Percentiles rank a stretch among this genome's conserved stretches.
Conservation (phyloP, 1,284 basidiomycete species). For the Earliella scabrosa region DNA sequence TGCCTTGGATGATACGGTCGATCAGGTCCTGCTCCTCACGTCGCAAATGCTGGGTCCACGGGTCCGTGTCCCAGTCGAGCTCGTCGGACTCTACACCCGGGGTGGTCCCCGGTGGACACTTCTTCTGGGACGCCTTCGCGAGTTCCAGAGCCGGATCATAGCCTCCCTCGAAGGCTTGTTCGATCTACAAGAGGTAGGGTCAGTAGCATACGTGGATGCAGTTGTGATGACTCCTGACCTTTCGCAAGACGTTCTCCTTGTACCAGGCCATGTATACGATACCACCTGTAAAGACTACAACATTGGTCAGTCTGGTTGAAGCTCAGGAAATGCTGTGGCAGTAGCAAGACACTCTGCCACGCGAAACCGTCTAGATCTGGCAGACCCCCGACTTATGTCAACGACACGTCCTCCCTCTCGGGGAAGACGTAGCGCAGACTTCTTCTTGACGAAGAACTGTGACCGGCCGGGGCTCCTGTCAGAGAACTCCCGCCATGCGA, state of each 20-base stretch:
- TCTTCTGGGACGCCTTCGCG: constrained; percentile 47
- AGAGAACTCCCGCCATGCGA: too few relatives aligned
- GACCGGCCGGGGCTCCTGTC: too few relatives aligned
- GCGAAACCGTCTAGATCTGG: too few relatives aligned
- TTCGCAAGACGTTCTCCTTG: constrained; percentile 78
- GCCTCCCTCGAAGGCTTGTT: constrained; percentile 64
- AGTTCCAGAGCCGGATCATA: constrained; percentile 84
- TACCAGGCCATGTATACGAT: constrained; percentile 78
- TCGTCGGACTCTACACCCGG: constrained; percentile 31
- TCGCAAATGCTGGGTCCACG: constrained; percentile 64
- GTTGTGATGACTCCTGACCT: constrained; percentile 47
- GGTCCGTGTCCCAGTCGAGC: constrained; percentile 42
- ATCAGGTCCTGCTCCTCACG: constrained; percentile 78
- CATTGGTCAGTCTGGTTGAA: too few relatives aligned
- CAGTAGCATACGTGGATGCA: neutral
- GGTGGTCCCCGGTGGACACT: constrained; percentile 24
- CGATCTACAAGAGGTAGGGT: constrained; percentile 47
- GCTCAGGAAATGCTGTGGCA: too few relatives aligned
- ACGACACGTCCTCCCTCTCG: too few relatives aligned
- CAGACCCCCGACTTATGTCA: too few relatives aligned
- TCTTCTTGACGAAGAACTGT: too few relatives aligned
- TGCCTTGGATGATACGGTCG: constrained; percentile 77
- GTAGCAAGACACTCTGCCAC: too few relatives aligned
- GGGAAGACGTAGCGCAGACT: too few relatives aligned
- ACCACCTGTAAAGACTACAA: constrained; percentile 69